phyloP scores from a whole-genome alignment of 495 filamentous ascomycete genomes.

The Pseudevernia furfuracea region DNA sequence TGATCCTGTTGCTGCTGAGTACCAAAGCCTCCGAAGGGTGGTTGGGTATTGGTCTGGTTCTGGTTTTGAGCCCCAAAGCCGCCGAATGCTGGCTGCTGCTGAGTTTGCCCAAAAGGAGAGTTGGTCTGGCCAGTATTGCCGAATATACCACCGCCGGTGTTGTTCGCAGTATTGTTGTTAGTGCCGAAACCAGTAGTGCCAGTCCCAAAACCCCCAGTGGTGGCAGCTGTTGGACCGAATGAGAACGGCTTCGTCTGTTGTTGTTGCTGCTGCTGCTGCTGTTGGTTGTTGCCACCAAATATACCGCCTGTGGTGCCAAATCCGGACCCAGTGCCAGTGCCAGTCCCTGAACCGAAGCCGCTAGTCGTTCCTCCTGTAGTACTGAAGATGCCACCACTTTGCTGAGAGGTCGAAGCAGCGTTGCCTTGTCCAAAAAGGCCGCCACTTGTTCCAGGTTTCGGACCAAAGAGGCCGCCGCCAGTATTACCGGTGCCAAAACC shows the following conservation, averaged over 20 bases:
- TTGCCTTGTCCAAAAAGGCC: constrained; percentile 45
- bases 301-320: constrained; percentile 31
- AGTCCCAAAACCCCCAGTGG: constrained; percentile 48
- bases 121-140: constrained; percentile 18
- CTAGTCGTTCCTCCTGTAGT: constrained; percentile 10
- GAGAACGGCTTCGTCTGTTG: constrained; percentile 20
- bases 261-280: constrained; percentile 36
- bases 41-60: constrained; percentile 26
- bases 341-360: constrained; percentile 21
- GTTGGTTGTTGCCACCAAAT: constrained; percentile 40
- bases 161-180: constrained; percentile 27
- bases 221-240: constrained; percentile 23
- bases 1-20: constrained; percentile 43
- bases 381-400: constrained; percentile 48
- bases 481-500: constrained; percentile 35
- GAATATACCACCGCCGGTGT: constrained; percentile 28
- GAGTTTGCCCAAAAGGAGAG: constrained; percentile 12
- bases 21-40: constrained; percentile 41
- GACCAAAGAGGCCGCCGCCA: constrained; percentile 37
- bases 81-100: constrained; percentile 28
- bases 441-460: constrained; percentile 25
- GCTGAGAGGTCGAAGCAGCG: constrained; percentile 29
- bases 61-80: constrained; percentile 39
- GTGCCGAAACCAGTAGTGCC: constrained; percentile 25
- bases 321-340: constrained; percentile 34